Percentiles rank a stretch among this genome's conserved stretches.
Evolutionary conservation across 768 basidiomycete genomes (phyloP).

Genomic region (Pleurotus tuoliensis): DNA sequence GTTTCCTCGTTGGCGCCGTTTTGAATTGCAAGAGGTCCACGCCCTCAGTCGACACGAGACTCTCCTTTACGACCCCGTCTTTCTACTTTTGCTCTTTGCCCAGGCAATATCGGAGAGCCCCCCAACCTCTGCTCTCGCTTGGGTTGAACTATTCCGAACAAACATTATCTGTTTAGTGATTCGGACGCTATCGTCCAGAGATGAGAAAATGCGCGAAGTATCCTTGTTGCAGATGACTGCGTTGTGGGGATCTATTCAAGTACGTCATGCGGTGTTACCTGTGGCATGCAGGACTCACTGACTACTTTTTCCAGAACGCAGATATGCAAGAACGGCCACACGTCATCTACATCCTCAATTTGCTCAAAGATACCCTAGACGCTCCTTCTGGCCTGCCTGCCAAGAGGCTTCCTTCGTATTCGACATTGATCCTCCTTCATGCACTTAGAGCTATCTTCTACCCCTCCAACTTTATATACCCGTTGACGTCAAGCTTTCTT

Average conservation of each 20-base stretch:
- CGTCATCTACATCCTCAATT: constrained; percentile 63
- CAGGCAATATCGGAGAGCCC: constrained; percentile 58
- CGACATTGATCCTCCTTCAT: constrained; percentile 80
- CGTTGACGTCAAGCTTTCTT: constrained; percentile 80
- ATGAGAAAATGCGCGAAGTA: constrained; percentile 53
- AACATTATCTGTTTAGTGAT: constrained; percentile 75
- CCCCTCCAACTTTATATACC: constrained; percentile 86
- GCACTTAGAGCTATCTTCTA: constrained; percentile 80
- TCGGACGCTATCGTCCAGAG: constrained; percentile 65
- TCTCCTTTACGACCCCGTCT: constrained; percentile 75
- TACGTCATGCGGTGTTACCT: constrained; percentile 25
- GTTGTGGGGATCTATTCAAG: constrained; percentile 61
- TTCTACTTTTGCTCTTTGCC: constrained; percentile 64
- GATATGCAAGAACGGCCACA: constrained; percentile 79
- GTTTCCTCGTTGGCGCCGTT: constrained; percentile 64
- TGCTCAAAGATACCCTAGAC: constrained; percentile 57
- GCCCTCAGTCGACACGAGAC: constrained; percentile 23
- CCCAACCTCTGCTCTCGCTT: constrained; percentile 60
- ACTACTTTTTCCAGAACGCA: constrained; percentile 34
- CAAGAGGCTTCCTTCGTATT: constrained; percentile 68
- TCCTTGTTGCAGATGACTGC: constrained; percentile 59
- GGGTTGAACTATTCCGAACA: constrained; percentile 84
- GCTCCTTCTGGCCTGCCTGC: constrained; percentile 34
- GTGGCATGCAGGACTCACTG: background rate
- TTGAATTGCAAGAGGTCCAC: constrained; percentile 31